These are phyloP conservation scores for Mikania micrantha DNA, from an alignment of 129 eudicot species.

Conservation along the genomic window DNA sequence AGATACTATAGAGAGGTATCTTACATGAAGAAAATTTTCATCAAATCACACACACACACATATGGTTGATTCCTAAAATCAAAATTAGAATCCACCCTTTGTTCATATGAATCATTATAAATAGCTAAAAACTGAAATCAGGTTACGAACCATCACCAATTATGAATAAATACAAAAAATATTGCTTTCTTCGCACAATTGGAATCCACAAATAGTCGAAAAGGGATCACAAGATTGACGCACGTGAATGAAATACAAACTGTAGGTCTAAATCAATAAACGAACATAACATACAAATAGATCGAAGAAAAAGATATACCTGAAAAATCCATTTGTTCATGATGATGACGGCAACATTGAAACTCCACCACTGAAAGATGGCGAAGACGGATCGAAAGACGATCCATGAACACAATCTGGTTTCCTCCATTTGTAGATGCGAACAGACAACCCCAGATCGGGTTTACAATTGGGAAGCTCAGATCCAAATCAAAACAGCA, in stretches of 20 bases:
- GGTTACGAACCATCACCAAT: background rate
- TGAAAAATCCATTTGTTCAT: constrained; percentile 99
- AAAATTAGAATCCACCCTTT: background rate
- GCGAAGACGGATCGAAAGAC: constrained; percentile 80
- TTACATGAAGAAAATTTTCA: background rate
- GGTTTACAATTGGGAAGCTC: constrained; percentile 15
- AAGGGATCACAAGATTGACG: background rate
- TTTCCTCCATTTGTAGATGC: constrained; percentile 56
- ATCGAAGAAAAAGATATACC: constrained; percentile 23
- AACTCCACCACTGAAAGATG: constrained; percentile 94
- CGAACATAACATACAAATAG: background rate
- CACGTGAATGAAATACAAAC: background rate
- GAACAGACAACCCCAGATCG: constrained; percentile 19
- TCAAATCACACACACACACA: background rate
- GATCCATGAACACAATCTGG: constrained; percentile 61
- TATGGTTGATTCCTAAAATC: background rate
- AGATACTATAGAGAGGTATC: background rate
- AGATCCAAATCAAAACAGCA: constrained; percentile 21
- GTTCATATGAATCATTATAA: background rate
- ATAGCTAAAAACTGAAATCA: background rate
- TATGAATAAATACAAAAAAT: no score
- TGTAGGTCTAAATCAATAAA: background rate
- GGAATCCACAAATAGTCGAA: background rate
- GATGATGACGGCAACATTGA: constrained; percentile 94
- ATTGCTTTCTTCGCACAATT: no score